Evolutionary conservation across 2,329 filamentous ascomycete genomes (phyloP).

Genomic region (Emmonsiellopsis sp.): DNA sequence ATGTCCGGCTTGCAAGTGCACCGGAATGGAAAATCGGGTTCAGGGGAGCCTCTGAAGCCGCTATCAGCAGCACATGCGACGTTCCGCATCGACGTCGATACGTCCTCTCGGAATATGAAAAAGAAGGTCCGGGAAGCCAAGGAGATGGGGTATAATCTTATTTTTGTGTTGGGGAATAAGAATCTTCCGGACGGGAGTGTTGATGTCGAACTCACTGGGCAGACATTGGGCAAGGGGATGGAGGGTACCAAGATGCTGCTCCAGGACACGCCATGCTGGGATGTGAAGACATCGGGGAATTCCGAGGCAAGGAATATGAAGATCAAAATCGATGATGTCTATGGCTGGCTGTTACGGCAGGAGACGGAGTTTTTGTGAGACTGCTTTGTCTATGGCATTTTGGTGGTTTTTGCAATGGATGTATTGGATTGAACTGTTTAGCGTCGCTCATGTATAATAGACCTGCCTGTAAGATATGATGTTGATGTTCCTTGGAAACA

Average conservation of each 20-base stretch:
- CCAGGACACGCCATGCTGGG: conserved; percentile 12
- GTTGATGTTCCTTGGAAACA: too few relatives aligned
- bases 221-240: conserved; percentile 33
- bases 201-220: conserved; percentile 31
- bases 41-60: conserved; percentile 20
- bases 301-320: conserved; percentile 15
- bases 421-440: neutral
- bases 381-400: neutral
- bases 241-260: conserved; percentile 18
- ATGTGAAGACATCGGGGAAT: conserved; percentile 5
- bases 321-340: conserved; percentile 27
- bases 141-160: conserved; percentile 59
- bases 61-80: conserved; percentile 47
- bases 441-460: too few relatives aligned
- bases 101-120: conserved; percentile 50
- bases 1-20: conserved; percentile 32
- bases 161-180: conserved; percentile 61
- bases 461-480: too few relatives aligned
- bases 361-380: conserved; percentile 27
- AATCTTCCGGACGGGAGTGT: conserved; percentile 54
- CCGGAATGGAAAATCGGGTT: neutral
- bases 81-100: conserved; percentile 62
- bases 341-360: conserved; percentile 26
- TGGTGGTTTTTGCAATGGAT: neutral
- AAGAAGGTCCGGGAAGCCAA: conserved; percentile 67